Conservation (phyloP, 192 early-diverging fungal genomes). For the Ambispora gerdemannii region DNA sequence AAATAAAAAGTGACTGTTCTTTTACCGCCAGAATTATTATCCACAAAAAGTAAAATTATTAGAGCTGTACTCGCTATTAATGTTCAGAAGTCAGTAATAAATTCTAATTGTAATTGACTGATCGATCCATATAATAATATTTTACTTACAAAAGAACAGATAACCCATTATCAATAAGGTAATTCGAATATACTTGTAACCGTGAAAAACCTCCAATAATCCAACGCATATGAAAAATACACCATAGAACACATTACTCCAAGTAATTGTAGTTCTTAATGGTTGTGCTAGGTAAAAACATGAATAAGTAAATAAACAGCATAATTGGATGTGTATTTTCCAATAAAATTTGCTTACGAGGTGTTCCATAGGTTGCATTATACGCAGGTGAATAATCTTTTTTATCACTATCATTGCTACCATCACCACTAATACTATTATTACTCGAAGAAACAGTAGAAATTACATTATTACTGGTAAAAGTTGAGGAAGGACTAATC, state of each 20-base stretch:
- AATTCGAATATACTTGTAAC: constrained; percentile 45
- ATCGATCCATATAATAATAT: neutral
- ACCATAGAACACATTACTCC: constrained; percentile 40
- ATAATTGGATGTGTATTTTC: neutral
- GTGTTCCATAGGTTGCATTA: neutral
- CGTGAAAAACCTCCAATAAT: constrained; percentile 36
- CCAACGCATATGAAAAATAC: constrained; percentile 37
- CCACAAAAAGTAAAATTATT: constrained; percentile 38
- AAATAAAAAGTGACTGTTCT: constrained; percentile 38
- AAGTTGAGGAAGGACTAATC: too few species aligned
- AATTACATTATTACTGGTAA: too few species aligned
- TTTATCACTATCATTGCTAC: too few species aligned
- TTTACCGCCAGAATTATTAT: constrained; percentile 24
- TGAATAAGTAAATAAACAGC: neutral
- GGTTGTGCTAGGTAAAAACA: constrained; percentile 1
- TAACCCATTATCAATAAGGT: constrained; percentile 42
- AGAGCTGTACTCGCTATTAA: constrained; percentile 39
- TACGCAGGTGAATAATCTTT: neutral
- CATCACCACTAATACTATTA: too few species aligned
- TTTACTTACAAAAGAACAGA: constrained; percentile 38
- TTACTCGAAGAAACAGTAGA: too few species aligned
- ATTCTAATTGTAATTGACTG: neutral
- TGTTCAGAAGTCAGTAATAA: neutral
- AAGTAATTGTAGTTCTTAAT: constrained; percentile 27
- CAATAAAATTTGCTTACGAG: neutral